phyloP scores from a whole-genome alignment of 1,284 basidiomycete genomes.

The Leccinum glutinopallens region DNA sequence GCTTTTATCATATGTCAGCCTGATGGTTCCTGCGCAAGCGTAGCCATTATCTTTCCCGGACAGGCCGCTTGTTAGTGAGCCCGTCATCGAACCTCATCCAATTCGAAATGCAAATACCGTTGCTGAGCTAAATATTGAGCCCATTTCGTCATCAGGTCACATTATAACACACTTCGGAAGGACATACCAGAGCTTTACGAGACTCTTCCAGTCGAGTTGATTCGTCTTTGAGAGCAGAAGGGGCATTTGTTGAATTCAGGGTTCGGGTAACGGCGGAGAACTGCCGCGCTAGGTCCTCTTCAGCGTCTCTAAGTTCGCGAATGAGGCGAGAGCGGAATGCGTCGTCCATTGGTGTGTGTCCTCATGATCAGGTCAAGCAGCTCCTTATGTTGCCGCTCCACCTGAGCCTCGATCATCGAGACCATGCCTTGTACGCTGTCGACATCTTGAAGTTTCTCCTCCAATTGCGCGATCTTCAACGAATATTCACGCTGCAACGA shows the following conservation, averaged over 20 bases:
- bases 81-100: conserved; percentile 64
- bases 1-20: no score
- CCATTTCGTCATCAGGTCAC: conserved; percentile 8
- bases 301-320: conserved; percentile 66
- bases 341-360: conserved; percentile 57
- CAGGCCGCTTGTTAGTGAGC: conserved; percentile 26
- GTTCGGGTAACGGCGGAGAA: conserved; percentile 37
- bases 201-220: conserved; percentile 54
- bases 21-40: no score
- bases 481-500: conserved; percentile 63
- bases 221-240: conserved; percentile 64
- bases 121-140: conserved; percentile 62
- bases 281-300: conserved; percentile 64
- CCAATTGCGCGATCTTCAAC: conserved; percentile 62
- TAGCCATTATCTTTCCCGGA: no score
- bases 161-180: neutral
- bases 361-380: conserved; percentile 65
- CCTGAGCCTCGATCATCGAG: conserved; percentile 59
- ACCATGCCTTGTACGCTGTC: conserved; percentile 53
- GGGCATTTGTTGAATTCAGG: conserved; percentile 47
- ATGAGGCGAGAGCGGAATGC: conserved; percentile 67
- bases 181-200: conserved; percentile 65
- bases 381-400: conserved; percentile 71
- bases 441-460: conserved; percentile 62
- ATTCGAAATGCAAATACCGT: conserved; percentile 61